A percentile compares a stretch with the other conserved stretches of the same genome.
phyloP scores from a whole-genome alignment of 495 filamentous ascomycete genomes.

The Thermothielavioides terrestris region DNA sequence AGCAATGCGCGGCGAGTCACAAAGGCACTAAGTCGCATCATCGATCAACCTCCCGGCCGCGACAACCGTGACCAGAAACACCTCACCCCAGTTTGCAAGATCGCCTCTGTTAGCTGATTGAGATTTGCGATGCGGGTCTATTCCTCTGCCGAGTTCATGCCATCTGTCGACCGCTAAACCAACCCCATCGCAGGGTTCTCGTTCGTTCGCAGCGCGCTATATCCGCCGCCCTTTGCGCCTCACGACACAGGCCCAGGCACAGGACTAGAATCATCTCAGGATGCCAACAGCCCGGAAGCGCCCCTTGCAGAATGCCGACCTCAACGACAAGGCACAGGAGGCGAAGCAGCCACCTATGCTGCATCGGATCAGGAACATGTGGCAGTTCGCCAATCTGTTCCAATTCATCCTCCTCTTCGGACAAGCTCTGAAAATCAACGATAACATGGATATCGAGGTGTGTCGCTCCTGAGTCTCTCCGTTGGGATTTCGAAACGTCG shows the following conservation, averaged over 20 bases:
- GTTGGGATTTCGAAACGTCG: neutral
- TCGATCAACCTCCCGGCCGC: too few species aligned
- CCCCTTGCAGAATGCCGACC: slow-evolving; percentile 57
- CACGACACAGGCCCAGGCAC: neutral
- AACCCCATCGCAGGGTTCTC: neutral
- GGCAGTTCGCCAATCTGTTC: slow-evolving; percentile 91
- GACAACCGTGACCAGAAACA: too few species aligned
- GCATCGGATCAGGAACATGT: slow-evolving; percentile 69
- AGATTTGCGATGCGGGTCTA: neutral
- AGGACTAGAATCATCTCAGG: neutral
- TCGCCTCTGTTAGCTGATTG: neutral
- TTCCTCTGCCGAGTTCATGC: too few species aligned
- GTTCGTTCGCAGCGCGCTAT: neutral
- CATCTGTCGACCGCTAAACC: neutral
- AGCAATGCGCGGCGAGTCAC: too few species aligned
- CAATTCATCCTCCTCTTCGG: slow-evolving; percentile 92
- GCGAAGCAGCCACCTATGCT: slow-evolving; percentile 42
- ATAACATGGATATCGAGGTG: slow-evolving; percentile 81
- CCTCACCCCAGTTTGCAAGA: too few species aligned
- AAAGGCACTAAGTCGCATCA: too few species aligned
- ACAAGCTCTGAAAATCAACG: slow-evolving; percentile 76
- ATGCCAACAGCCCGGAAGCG: slow-evolving; percentile 61
- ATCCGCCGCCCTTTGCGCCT: neutral
- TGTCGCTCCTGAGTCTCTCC: slow-evolving; percentile 11
- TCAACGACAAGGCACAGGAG: slow-evolving; percentile 15